These are phyloP conservation scores for Mucuna pruriens DNA, from an alignment of 306 rosid species.

Conservation along the genomic window DNA sequence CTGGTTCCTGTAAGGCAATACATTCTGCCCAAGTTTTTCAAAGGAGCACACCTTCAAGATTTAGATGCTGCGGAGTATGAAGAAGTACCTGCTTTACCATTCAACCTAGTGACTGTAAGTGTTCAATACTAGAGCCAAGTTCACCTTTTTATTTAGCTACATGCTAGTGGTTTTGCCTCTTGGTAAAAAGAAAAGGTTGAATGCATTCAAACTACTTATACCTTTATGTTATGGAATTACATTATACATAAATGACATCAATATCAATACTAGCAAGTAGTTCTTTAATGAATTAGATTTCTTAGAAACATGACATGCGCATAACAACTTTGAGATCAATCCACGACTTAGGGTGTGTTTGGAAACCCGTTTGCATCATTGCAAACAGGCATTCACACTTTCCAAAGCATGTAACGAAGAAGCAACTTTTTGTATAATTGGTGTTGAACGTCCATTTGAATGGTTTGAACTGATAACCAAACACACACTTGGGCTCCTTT, in stretches of 20 bases:
- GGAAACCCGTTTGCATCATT: no score
- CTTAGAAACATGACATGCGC: neutral
- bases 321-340: neutral
- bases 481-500: conserved; percentile 1
- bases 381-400: no score
- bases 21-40: conserved; percentile 79
- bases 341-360: neutral
- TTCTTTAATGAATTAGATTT: neutral
- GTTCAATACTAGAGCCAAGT: neutral
- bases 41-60: conserved; percentile 76
- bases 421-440: no score
- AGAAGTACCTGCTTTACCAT: conserved; percentile 63
- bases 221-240: neutral
- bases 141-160: conserved; percentile 23
- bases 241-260: neutral
- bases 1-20: conserved; percentile 87
- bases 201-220: conserved; percentile 1
- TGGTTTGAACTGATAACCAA: no score
- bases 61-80: conserved; percentile 85
- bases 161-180: neutral
- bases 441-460: no score
- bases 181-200: neutral
- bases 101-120: conserved; percentile 56
- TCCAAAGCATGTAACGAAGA: no score
- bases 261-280: neutral